Evolutionary conservation across 805 yeast genomes (phyloP), one percentile per base, ranked within the genome.

Genomic region (Wickerhamomyces alni): DNA sequence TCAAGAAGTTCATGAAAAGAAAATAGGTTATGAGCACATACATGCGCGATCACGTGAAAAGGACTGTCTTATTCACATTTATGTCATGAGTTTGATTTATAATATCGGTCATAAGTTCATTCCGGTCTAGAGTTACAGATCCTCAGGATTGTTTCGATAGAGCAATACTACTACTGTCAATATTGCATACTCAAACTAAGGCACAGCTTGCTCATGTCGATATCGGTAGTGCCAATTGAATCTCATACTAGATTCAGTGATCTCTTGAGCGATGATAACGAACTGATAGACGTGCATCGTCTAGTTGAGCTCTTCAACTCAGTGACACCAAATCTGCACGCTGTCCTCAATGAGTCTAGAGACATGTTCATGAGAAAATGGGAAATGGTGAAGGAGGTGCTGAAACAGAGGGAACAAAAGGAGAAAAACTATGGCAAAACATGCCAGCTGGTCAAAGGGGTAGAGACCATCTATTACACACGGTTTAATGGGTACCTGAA

Each of bases 271-370:
- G 43, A 46, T 17, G 34, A 38, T 8, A 27, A 26, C 8, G 38
- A 37, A 6, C 38, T 44, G 1, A 37, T 46, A 5, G 44, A 46
- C n/a, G 27, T 44, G 3, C 35, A 37, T 9, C 33, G 41, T 24
- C 24, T 48, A 2, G 33, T 48, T 3, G 29, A 27, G 27, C 37
- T 48, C 4, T 42, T 48, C 36, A 35, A 42, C 17, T 36, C 40
- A 8, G 50, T 46, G 3, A 33, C 45, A 2, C 46, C 48, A 10
- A 46, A 40, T 15, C 24, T 46, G 19, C 28, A 22, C 10, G n/a
- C 8, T 5, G 15, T 36, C 2, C 28, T 46, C 2, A 16, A 24
- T 2, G 17, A 29, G 5, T 19, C 38, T 4, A 19, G 38, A 16
- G 19, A 17, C 7, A 17, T 18, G 9, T 45, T 38, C 18, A 3